Conservation (phyloP, 164 flowering plant genomes). For the Annona cherimola region DNA sequence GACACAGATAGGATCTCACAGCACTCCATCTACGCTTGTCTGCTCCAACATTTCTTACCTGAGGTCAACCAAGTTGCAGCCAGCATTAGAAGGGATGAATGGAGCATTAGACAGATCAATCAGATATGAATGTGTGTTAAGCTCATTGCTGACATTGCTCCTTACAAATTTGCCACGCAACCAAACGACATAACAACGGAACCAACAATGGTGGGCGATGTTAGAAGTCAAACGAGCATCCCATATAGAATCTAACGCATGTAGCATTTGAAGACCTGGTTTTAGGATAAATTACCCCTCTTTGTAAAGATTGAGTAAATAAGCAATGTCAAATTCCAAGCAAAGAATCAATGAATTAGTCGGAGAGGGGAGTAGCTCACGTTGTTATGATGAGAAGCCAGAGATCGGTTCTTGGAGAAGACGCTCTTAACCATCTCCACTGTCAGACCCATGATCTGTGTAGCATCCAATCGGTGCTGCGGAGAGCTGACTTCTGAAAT, state of each 20-base stretch:
- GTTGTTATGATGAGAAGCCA: slow-evolving; percentile 29
- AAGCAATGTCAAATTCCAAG: not conserved
- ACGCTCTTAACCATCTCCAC: slow-evolving; percentile 61
- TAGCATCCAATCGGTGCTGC: not conserved
- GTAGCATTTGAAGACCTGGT: no score
- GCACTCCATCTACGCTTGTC: slow-evolving; percentile 61
- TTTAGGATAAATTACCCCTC: no score
- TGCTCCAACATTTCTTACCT: slow-evolving; percentile 34
- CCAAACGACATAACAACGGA: no score
- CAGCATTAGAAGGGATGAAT: not conserved
- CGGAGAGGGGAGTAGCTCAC: slow-evolving; percentile 22
- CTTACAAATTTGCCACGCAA: no score
- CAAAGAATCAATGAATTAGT: no score
- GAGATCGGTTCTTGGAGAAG: slow-evolving; percentile 52
- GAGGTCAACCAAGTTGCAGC: slow-evolving; percentile 2
- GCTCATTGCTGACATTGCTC: not conserved
- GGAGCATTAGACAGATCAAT: not conserved
- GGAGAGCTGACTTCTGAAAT: slow-evolving; percentile 19
- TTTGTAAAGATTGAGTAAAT: no score
- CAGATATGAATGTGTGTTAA: not conserved
- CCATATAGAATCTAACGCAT: no score
- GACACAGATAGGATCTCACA: slow-evolving; percentile 63
- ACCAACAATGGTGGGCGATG: no score
- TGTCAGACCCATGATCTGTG: slow-evolving; percentile 54
- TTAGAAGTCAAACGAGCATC: no score